Conservation (phyloP, 345 rosid genomes). For the Eucalyptus regnans region DNA sequence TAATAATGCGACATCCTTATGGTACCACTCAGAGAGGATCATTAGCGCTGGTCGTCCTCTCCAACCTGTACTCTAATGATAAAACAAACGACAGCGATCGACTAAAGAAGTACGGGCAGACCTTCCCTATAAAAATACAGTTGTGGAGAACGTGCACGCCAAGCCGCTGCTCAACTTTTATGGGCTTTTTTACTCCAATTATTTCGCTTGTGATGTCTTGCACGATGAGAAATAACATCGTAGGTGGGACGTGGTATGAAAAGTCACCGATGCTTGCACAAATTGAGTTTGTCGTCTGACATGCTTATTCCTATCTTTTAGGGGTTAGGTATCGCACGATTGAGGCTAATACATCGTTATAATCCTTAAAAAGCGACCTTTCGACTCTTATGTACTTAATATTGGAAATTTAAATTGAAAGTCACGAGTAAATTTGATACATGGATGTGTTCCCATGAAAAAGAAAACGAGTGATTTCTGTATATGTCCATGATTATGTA, state of each 20-base stretch:
- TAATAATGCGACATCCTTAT: accelerated
- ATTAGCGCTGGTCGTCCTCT: background rate
- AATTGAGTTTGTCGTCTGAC: background rate
- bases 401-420: background rate
- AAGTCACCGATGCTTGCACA: background rate
- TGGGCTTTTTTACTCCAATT: background rate
- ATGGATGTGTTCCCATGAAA: background rate
- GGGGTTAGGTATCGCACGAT: accelerated
- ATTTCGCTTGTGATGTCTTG: background rate
- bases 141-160: background rate
- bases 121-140: background rate
- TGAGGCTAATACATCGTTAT: accelerated
- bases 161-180: background rate
- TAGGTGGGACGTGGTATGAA: background rate
- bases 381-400: background rate
- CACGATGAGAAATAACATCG: background rate
- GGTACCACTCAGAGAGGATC: background rate
- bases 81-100: too few relatives aligned
- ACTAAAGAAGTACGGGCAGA: background rate
- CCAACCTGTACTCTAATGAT: background rate
- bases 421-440: accelerated
- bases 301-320: background rate
- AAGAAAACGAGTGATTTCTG: background rate
- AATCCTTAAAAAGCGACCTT: accelerated
- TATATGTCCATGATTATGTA: background rate